Conservation (phyloP, 148 eudicot genomes). For the Dianthus caryophyllus region DNA sequence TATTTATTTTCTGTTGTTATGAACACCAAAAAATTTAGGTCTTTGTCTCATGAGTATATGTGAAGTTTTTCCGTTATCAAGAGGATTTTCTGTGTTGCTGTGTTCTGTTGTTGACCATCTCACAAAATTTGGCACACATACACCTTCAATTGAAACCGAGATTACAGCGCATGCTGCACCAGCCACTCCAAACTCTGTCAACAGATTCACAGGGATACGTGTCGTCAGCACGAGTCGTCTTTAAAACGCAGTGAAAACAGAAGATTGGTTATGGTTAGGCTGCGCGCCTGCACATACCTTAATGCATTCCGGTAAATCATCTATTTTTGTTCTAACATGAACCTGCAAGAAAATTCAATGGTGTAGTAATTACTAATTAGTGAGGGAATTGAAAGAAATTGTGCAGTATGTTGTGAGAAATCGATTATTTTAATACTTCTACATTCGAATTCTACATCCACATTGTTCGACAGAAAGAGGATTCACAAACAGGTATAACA, state of each 20-base stretch:
- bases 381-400: slow-evolving; percentile 1
- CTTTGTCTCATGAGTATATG: not conserved
- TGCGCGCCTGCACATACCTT: slow-evolving; percentile 40
- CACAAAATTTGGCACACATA: not conserved
- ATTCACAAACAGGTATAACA: no score
- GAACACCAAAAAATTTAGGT: not conserved
- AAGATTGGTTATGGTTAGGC: not conserved
- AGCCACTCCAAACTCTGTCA: slow-evolving; percentile 66
- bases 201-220: not conserved
- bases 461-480: no score
- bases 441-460: no score
- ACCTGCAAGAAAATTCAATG: slow-evolving; percentile 34
- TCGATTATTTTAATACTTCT: no score
- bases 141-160: not conserved
- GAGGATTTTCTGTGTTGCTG: not conserved
- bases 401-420: not conserved
- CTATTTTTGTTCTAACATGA: slow-evolving; percentile 55
- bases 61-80: not conserved
- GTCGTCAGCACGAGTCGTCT: not conserved
- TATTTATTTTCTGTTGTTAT: slow-evolving; percentile 1
- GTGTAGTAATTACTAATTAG: no score
- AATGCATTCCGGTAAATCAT: slow-evolving; percentile 65
- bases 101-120: not conserved
- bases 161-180: slow-evolving; percentile 37
- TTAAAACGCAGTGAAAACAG: not conserved